Evolutionary conservation across 805 yeast genomes (phyloP), one percentile per base, ranked within the genome.

Genomic region (Candida tallmaniae): DNA sequence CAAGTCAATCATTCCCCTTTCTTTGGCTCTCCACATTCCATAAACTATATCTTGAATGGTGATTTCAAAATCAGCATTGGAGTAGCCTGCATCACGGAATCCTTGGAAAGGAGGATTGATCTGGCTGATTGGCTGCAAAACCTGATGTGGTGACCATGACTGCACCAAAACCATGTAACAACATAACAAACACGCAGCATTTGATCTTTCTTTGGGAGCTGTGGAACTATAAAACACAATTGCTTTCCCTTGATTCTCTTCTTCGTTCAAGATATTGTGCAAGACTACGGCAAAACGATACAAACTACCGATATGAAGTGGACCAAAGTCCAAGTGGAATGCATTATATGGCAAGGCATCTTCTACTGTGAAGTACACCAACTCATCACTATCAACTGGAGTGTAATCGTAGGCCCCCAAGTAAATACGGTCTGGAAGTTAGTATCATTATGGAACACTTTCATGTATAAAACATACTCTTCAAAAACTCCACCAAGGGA

Each of bases 91-190:
- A 58, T 93, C 98, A 56, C 98, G 72, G 62, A 89, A 93, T 1
- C 89, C 83, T 83, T 84, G 89, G 45, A 90, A 81, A 5, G 97
- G 97, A 2, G 95, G 96, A 32, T 83, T 88, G 5, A 80, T 76
- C 58, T 93, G 97, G 1, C 93, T 78, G 35, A 93, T 75, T 1
- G 98, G 98, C 40, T 95, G 97, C 44, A 93, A 62, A 0, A 89
- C 98, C 58, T 93, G 93, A 59, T 93, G 98, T 0, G 98, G 98
- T 1, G 97, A 87, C 98, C 98, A 93, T 10, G 87, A 81, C 56
- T 93, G 98, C 12, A 93, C 90, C 35, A 93, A 62, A 1, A 93
- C 74, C 97, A 93, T 88, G 60, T 93, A 93, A 51, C 97, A 87
- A 45, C 96, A 86, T 33, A 93, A 67, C 42, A 93, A 68, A 58